Base-by-base conservation (phyloP, 2,329 filamentous ascomycete species). In the Plenodomus lindquistii region DNA sequence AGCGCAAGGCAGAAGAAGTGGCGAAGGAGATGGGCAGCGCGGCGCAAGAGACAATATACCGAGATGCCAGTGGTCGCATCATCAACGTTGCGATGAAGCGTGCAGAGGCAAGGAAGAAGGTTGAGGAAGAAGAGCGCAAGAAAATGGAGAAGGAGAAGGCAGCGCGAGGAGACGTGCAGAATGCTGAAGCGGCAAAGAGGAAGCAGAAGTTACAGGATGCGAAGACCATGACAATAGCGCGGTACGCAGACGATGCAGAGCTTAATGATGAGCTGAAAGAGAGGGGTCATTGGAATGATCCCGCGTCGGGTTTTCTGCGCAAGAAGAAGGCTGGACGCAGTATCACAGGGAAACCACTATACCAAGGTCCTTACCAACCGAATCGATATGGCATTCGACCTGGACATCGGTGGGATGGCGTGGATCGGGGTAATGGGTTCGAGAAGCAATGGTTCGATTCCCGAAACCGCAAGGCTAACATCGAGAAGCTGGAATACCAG, bases 351-450 rank as follows among this genome's bases (percentile, higher is more conserved):
- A 84, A 81, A 57, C 89, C 87, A 3, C 70, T 88, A 4, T 99
- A 97, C 70, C 77, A 85, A 51, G 94, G 93, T 0, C 81, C 86
- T 0, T 89, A 88, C 46, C 82, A 89, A 65, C 94, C 94, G 37
- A 99, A 99, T 79, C 82, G 94, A 17, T 97, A 97, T 75, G 90
- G 89, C 1, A 97, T 99, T 53, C 81, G 87, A 52, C 94, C 94
- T 0, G 95, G 94, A 0, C 91, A 96, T 76, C 80, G 90, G 57
- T 99, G 94, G 94, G 94, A 99, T 78, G 94, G 95, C 5, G 94
- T 99, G 16, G 94, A 99, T 77, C 81, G 94, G 57, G 81, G 90
- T 17, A 99, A 91, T 74, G 93, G 93, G 0, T 97, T 97, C 69
- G 94, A 99, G 76, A 88, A 84, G 54, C 87, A 97, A 68, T 88